Percentiles rank a stretch among this genome's conserved stretches.
Evolutionary conservation across 169 alveolate species (phyloP).

Genomic region (Cryptosporidium ubiquitum): DNA sequence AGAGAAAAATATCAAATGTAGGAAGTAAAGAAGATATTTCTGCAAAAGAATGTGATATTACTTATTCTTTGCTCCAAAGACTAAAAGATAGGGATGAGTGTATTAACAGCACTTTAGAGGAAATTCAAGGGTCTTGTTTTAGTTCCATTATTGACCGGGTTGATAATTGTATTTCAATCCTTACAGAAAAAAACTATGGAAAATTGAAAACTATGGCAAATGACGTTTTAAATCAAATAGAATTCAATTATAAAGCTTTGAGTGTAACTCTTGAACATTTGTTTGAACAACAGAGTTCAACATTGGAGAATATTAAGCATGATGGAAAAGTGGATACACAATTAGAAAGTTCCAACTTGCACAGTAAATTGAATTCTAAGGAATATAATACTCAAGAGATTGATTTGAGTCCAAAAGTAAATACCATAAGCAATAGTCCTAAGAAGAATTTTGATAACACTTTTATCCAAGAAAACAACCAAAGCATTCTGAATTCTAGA

Average conservation of each 20-base stretch:
- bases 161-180: neutral
- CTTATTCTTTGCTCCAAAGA: conserved; percentile 3
- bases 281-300: conserved; percentile 34
- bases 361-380: neutral
- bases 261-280: conserved; percentile 55
- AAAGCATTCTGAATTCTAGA: neutral
- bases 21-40: neutral
- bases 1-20: neutral
- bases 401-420: neutral
- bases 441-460: neutral
- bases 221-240: conserved; percentile 60
- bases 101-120: neutral
- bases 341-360: neutral
- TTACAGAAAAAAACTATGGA: neutral
- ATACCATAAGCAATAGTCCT: neutral
- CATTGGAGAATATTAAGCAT: conserved; percentile 34
- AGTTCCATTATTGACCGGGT: neutral
- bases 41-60: neutral
- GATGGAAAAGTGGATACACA: neutral
- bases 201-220: conserved; percentile 24
- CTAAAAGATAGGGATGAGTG: conserved; percentile 31
- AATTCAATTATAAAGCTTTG: conserved; percentile 64
- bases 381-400: neutral
- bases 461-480: neutral
- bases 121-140: neutral